Conservation (phyloP, 192 early-diverging fungal genomes). For the Phlyctochytrium planicorne region DNA sequence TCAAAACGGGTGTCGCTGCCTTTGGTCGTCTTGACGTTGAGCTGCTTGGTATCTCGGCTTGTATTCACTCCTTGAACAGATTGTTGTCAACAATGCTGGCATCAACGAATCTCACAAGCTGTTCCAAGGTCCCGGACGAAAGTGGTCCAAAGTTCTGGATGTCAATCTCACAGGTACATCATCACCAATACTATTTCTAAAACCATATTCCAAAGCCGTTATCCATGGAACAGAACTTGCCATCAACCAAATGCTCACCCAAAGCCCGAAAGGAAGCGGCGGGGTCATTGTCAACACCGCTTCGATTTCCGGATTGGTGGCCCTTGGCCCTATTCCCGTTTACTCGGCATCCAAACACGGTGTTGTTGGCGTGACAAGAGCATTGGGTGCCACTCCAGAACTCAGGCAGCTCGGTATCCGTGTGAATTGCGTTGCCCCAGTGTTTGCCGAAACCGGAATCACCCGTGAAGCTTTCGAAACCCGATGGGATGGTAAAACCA, state of each 20-base stretch:
- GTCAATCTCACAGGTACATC: not conserved
- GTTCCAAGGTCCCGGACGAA: not conserved
- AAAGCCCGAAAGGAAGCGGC: slow-evolving; percentile 31
- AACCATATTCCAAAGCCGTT: slow-evolving; percentile 40
- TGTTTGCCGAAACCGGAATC: slow-evolving; percentile 41
- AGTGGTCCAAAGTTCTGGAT: not conserved
- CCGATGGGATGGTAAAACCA: too few species aligned
- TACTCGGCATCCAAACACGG: slow-evolving; percentile 79
- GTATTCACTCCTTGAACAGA: slow-evolving; percentile 12
- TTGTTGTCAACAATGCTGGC: slow-evolving; percentile 51
- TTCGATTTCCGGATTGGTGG: slow-evolving; percentile 65
- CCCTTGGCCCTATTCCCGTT: slow-evolving; percentile 51
- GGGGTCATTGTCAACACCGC: slow-evolving; percentile 78
- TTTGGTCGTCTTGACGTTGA: slow-evolving; percentile 54
- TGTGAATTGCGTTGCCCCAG: slow-evolving; percentile 39
- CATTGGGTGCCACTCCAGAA: slow-evolving; percentile 19
- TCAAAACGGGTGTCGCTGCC: slow-evolving; percentile 51
- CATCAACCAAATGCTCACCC: slow-evolving; percentile 53
- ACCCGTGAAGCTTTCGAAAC: too few species aligned
- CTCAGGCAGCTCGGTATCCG: slow-evolving; percentile 36
- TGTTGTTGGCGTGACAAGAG: slow-evolving; percentile 56
- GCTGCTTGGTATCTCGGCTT: not conserved
- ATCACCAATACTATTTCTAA: too few species aligned
- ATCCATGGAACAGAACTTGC: slow-evolving; percentile 74
- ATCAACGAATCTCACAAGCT: slow-evolving; percentile 26